These are phyloP conservation scores for Claviceps africana DNA, from an alignment of 2,329 filamentous ascomycete genomes.

Conservation along the genomic window DNA sequence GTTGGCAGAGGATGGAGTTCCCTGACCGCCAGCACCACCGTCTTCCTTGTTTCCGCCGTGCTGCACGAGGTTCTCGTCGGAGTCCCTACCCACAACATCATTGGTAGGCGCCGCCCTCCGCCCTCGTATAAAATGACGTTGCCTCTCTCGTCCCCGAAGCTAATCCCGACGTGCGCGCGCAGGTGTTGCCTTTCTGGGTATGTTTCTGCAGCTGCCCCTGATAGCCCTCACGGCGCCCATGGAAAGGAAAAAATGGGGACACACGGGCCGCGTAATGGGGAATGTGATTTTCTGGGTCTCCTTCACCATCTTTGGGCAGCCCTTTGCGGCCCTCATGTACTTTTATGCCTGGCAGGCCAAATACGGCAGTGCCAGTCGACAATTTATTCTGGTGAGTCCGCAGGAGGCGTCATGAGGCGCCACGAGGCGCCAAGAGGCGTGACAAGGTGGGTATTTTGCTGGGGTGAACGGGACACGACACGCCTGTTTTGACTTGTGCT, in stretches of 20 bases:
- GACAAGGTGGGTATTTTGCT: neutral
- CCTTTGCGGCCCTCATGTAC: slow-evolving; percentile 80
- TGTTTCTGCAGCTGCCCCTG: slow-evolving; percentile 84
- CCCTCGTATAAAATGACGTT: neutral
- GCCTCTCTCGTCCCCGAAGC: neutral
- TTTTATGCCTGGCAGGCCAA: slow-evolving; percentile 99
- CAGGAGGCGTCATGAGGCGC: neutral
- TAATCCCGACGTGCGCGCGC: slow-evolving; percentile 5
- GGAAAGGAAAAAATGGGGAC: slow-evolving; percentile 59
- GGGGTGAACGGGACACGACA: neutral
- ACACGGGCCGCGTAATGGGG: slow-evolving; percentile 62
- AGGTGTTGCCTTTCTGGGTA: slow-evolving; percentile 86
- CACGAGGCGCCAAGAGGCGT: too few relatives aligned
- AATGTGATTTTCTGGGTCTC: slow-evolving; percentile 95
- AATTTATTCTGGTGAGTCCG: slow-evolving; percentile 9
- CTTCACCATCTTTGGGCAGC: slow-evolving; percentile 91
- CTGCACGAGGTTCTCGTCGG: slow-evolving; percentile 89
- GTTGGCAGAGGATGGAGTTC: slow-evolving; percentile 70
- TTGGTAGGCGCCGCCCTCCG: slow-evolving; percentile 55
- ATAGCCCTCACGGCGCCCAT: slow-evolving; percentile 69
- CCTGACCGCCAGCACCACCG: slow-evolving; percentile 55
- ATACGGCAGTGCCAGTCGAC: slow-evolving; percentile 66
- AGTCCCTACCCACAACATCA: slow-evolving; percentile 84
- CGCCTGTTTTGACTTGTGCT: neutral
- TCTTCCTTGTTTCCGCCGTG: slow-evolving; percentile 79